phyloP scores from a whole-genome alignment of 441 rosid species.

The Gossypium trilobum region DNA sequence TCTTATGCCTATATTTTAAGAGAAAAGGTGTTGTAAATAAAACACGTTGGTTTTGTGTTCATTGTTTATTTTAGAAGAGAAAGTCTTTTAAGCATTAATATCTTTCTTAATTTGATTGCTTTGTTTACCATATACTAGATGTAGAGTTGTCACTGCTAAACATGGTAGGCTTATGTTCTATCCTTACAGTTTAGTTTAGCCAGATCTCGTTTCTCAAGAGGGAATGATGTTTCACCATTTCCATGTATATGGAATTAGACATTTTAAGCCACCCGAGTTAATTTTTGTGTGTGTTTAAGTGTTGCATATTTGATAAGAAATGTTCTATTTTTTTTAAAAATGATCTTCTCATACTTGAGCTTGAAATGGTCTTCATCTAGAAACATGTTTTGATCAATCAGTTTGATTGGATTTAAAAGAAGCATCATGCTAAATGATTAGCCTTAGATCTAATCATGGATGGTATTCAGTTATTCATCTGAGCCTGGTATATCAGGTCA shows the following conservation, averaged over 20 bases:
- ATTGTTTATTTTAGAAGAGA: background rate
- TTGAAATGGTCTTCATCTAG: background rate
- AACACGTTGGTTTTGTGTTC: background rate
- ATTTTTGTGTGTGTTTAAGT: background rate
- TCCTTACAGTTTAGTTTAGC: background rate
- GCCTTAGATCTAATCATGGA: background rate
- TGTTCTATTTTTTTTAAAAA: background rate
- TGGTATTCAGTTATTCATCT: background rate
- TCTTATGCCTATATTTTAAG: no score
- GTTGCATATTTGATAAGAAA: background rate
- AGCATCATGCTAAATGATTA: background rate
- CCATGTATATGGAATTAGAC: background rate
- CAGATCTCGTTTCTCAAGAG: background rate
- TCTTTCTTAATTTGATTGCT: background rate
- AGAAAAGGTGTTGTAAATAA: background rate
- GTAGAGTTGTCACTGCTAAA: background rate
- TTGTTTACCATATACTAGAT: background rate
- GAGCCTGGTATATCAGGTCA: background rate
- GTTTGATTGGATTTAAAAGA: background rate
- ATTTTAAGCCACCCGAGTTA: background rate
- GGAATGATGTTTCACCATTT: background rate
- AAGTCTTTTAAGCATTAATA: background rate
- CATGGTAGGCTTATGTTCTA: background rate
- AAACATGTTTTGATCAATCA: background rate
- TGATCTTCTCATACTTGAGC: background rate